phyloP scores from a whole-genome alignment of 2,329 filamentous ascomycete species.

The Biscogniauxia mediterranea region DNA sequence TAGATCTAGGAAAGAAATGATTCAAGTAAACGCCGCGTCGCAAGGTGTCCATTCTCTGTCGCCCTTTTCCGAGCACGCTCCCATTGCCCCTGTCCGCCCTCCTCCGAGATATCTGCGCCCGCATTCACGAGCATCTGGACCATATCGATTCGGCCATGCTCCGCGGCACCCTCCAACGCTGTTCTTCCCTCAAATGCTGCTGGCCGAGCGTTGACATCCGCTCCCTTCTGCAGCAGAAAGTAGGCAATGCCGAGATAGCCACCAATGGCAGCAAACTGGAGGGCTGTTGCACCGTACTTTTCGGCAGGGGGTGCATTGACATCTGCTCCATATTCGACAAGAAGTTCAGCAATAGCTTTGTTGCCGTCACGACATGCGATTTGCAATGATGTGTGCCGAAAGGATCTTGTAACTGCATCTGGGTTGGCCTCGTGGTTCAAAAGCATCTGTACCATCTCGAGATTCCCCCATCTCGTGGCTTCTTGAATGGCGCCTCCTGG shows the following conservation, averaged over 20 bases:
- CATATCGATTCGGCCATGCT: slow-evolving; percentile 7
- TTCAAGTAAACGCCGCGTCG: too few species aligned
- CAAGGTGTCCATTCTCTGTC: too few species aligned
- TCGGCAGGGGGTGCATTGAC: slow-evolving; percentile 2
- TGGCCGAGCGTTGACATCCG: slow-evolving; percentile 3
- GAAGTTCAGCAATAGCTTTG: background rate
- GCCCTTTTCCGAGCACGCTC: too few species aligned
- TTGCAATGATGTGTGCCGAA: background rate
- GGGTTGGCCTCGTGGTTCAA: too few species aligned
- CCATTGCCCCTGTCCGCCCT: too few species aligned
- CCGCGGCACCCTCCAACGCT: slow-evolving; percentile 8
- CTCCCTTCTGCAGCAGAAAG: slow-evolving; percentile 1
- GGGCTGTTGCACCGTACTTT: slow-evolving; percentile 2
- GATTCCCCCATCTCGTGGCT: too few species aligned
- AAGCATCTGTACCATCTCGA: too few species aligned
- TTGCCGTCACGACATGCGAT: background rate
- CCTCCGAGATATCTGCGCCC: background rate
- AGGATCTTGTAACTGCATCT: too few species aligned
- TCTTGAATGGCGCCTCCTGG: too few species aligned
- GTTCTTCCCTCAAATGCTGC: slow-evolving; percentile 1
- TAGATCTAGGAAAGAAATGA: too few species aligned
- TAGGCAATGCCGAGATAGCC: slow-evolving; percentile 5
- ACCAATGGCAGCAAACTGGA: slow-evolving; percentile 6
- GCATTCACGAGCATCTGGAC: background rate
- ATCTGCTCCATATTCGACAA: slow-evolving; percentile 2